Percentiles rank a stretch among this genome's conserved stretches.
Conservation (phyloP, 768 basidiomycete genomes). For the Phaeotremella skinneri region DNA sequence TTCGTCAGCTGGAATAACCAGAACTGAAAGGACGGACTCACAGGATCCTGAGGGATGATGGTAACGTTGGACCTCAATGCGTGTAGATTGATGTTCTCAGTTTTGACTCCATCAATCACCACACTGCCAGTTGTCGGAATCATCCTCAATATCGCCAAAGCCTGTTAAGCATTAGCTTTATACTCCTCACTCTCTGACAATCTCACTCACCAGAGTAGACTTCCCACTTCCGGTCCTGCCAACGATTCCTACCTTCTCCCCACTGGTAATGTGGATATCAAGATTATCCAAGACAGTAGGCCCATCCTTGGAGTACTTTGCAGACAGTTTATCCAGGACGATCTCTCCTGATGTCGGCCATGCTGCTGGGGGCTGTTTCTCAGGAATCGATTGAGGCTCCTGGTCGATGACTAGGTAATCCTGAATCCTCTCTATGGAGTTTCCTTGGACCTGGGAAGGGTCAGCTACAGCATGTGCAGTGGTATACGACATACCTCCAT, state of each 20-base stretch:
- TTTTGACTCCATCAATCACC: constrained; percentile 60
- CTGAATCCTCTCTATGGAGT: constrained; percentile 56
- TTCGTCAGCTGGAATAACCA: constrained; percentile 51
- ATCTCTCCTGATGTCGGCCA: constrained; percentile 64
- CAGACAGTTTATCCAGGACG: constrained; percentile 59
- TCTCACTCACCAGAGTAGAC: constrained; percentile 14
- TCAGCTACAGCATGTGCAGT: neutral
- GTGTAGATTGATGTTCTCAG: constrained; percentile 59
- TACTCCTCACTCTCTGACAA: neutral
- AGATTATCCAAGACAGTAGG: constrained; percentile 65
- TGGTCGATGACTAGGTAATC: constrained; percentile 62
- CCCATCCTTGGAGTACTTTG: constrained; percentile 60
- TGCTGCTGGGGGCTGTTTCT: constrained; percentile 61
- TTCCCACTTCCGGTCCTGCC: constrained; percentile 65
- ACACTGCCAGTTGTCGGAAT: constrained; percentile 62
- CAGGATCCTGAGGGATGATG: constrained; percentile 62
- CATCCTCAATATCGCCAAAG: constrained; percentile 60
- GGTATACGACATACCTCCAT: constrained; percentile 24
- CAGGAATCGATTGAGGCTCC: constrained; percentile 55
- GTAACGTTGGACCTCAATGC: constrained; percentile 62
- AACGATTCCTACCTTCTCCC: constrained; percentile 64
- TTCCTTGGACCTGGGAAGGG: constrained; percentile 41
- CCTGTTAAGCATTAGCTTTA: constrained; percentile 29
- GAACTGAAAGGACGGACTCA: neutral
- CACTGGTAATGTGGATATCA: constrained; percentile 60